Conservation (phyloP, 2,329 filamentous ascomycete species). For the Scorias spongiosa region DNA sequence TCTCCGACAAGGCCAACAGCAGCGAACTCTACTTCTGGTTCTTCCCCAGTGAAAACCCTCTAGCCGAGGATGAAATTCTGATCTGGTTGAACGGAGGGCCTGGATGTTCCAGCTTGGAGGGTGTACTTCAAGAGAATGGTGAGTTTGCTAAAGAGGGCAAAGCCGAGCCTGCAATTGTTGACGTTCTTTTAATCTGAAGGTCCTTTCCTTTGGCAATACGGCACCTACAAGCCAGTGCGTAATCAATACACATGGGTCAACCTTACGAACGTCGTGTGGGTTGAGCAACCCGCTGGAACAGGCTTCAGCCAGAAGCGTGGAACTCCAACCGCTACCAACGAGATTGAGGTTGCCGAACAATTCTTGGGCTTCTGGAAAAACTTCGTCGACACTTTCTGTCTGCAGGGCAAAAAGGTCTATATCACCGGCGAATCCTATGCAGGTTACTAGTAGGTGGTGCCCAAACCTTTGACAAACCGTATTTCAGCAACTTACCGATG, state of each 20-base stretch:
- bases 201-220: slow-evolving; percentile 24
- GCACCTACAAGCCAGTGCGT: slow-evolving; percentile 23
- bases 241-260: slow-evolving; percentile 38
- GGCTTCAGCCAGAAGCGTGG: slow-evolving; percentile 25
- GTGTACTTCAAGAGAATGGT: slow-evolving; percentile 8
- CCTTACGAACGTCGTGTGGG: slow-evolving; percentile 62
- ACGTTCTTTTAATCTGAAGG: slow-evolving; percentile 31
- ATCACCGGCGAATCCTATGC: slow-evolving; percentile 52
- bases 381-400: slow-evolving; percentile 39
- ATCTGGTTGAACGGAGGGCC: slow-evolving; percentile 27
- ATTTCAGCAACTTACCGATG: slow-evolving; percentile 57
- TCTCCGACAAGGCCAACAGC: slow-evolving; percentile 32
- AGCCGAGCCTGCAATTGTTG: slow-evolving; percentile 48
- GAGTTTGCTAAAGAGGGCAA: slow-evolving; percentile 24
- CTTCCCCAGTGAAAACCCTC: slow-evolving; percentile 34
- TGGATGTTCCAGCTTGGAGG: slow-evolving; percentile 9
- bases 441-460: slow-evolving; percentile 30
- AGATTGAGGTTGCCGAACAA: slow-evolving; percentile 32
- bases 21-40: slow-evolving; percentile 40
- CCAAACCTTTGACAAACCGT: slow-evolving; percentile 9
- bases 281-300: slow-evolving; percentile 35
- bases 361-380: slow-evolving; percentile 39
- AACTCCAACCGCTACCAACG: slow-evolving; percentile 28
- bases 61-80: slow-evolving; percentile 33
- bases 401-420: slow-evolving; percentile 46